phyloP scores from a whole-genome alignment of 2,329 filamentous ascomycete genomes.

The Teratosphaeria viscida region DNA sequence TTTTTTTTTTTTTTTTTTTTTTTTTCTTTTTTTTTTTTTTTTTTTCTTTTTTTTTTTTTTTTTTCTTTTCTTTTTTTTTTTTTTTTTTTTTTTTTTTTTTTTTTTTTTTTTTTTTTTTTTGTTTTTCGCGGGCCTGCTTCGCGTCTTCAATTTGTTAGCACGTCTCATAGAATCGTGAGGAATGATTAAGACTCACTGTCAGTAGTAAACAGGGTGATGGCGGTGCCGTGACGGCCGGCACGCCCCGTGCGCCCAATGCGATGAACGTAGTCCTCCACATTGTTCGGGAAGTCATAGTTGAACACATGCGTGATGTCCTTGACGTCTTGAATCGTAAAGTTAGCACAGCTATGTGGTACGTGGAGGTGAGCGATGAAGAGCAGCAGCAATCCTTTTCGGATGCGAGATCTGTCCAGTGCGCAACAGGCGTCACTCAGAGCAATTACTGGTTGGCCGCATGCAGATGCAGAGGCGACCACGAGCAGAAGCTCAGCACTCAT shows the following conservation, averaged over 20 bases:
- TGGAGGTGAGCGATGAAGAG: slow-evolving; percentile 34
- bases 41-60: no score
- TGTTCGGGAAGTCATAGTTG: slow-evolving; percentile 99
- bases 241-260: slow-evolving; percentile 59
- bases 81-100: no score
- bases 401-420: slow-evolving; percentile 28
- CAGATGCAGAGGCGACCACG: slow-evolving; percentile 1
- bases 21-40: no score
- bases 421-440: slow-evolving; percentile 19
- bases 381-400: slow-evolving; percentile 46
- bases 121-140: slow-evolving; percentile 79
- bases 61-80: no score
- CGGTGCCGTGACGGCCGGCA: slow-evolving; percentile 81
- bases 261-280: slow-evolving; percentile 60
- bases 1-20: no score
- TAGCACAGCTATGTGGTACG: slow-evolving; percentile 53
- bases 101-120: no score
- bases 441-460: slow-evolving; percentile 1
- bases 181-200: slow-evolving; percentile 63
- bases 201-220: slow-evolving; percentile 98
- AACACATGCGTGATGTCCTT: slow-evolving; percentile 99
- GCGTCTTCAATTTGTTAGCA: slow-evolving; percentile 31
- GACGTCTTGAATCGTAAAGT: slow-evolving; percentile 73
- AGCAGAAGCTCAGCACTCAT: slow-evolving; percentile 14
- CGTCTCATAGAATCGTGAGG: slow-evolving; percentile 3